Percentiles rank a stretch among this genome's conserved stretches.
These are phyloP conservation scores for Achlya hypogyna DNA, from an alignment of 352 stramenopile species.

Conservation along the genomic window DNA sequence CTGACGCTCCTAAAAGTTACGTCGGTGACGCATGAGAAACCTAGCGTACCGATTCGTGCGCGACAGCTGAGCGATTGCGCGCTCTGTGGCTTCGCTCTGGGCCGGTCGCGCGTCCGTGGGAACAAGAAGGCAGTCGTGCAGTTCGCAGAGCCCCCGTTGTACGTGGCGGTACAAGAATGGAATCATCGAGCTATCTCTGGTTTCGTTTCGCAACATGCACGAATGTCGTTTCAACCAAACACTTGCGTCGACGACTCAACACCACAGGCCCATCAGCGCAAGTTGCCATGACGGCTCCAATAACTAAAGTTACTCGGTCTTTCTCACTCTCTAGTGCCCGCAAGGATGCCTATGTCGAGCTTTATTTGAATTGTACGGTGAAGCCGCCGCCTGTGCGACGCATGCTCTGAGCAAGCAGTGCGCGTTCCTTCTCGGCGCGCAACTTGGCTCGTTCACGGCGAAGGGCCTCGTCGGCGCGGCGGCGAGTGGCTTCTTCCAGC, in stretches of 20 bases:
- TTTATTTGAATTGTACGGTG: constrained; percentile 12
- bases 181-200: too few species aligned
- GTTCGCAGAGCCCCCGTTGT: background rate
- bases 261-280: too few species aligned
- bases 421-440: background rate
- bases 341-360: too few species aligned
- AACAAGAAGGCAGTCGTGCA: background rate
- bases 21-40: too few species aligned
- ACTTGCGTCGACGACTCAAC: too few species aligned
- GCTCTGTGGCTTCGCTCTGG: background rate
- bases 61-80: background rate
- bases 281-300: too few species aligned
- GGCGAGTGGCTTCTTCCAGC: background rate
- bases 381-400: constrained; percentile 9
- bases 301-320: too few species aligned
- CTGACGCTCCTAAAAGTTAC: constrained; percentile 24
- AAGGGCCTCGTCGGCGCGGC: background rate
- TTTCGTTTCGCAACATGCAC: too few species aligned
- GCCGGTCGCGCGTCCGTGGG: background rate
- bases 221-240: too few species aligned
- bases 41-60: background rate
- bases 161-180: background rate
- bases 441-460: background rate
- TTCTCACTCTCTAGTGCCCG: too few species aligned
- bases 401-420: background rate